Evolutionary conservation across 2,329 filamentous ascomycete genomes (phyloP).

Genomic region (Xylariomycetidae sp.): DNA sequence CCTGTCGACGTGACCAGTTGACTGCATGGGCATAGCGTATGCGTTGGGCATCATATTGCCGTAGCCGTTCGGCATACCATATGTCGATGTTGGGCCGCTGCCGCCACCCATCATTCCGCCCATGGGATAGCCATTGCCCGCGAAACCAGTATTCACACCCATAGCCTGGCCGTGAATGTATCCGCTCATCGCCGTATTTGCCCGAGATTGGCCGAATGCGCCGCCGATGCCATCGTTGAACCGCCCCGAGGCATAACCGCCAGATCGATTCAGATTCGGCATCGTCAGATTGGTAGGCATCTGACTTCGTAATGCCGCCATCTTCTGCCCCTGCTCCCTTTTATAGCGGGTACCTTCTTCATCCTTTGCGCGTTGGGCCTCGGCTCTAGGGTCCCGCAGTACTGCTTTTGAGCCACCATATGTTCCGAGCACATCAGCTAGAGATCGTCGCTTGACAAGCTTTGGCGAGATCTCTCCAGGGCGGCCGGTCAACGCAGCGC

Average conservation of each 20-base stretch:
- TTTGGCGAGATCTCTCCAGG: conserved; percentile 29
- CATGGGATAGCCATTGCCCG: background rate
- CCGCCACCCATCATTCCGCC: conserved; percentile 10
- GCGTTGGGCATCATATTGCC: conserved; percentile 13
- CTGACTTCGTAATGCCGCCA: conserved; percentile 44
- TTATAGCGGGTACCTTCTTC: conserved; percentile 37
- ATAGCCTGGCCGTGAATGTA: conserved; percentile 5
- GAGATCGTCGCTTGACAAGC: conserved; percentile 37
- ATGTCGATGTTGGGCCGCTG: conserved; percentile 11
- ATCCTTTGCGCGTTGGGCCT: conserved; percentile 36
- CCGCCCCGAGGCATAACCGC: conserved; percentile 47
- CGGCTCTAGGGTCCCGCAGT: conserved; percentile 37
- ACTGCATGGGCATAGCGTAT: conserved; percentile 20
- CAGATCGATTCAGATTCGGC: conserved; percentile 28
- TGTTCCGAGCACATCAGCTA: conserved; percentile 54
- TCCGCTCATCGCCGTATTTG: conserved; percentile 15
- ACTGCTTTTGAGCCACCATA: conserved; percentile 32
- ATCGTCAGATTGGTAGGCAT: conserved; percentile 40
- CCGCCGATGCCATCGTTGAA: conserved; percentile 52
- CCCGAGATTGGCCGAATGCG: conserved; percentile 19
- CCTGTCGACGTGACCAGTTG: conserved; percentile 24
- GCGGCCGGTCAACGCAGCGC: conserved; percentile 21
- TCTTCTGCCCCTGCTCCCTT: conserved; percentile 41
- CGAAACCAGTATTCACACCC: background rate
- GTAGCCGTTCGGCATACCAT: conserved; percentile 6